A percentile compares a stretch with the other conserved stretches of the same genome.
These are phyloP conservation scores for Saccharomycopsis vini DNA, from an alignment of 805 yeast genomes.

Conservation along the genomic window DNA sequence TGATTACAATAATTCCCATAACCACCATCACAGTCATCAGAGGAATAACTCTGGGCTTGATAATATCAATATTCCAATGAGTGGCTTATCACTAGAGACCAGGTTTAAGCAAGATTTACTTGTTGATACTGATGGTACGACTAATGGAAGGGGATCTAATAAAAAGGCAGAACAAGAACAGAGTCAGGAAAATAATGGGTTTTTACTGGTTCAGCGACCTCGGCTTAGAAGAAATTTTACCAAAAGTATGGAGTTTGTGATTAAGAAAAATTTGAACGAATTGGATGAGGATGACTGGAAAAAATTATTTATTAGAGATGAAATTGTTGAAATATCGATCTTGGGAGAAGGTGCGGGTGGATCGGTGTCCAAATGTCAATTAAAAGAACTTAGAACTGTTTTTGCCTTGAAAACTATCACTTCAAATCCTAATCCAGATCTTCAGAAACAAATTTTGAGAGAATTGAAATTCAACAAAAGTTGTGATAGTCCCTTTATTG, in stretches of 20 bases:
- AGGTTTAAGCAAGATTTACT: too few relatives aligned
- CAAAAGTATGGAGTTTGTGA: conserved; percentile 16
- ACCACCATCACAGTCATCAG: not conserved
- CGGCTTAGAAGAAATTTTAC: conserved; percentile 8
- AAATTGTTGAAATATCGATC: conserved; percentile 58
- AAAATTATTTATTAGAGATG: conserved; percentile 37
- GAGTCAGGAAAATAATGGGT: not conserved
- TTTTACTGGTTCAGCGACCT: conserved; percentile 6
- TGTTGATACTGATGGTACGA: too few relatives aligned
- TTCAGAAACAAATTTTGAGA: conserved; percentile 82
- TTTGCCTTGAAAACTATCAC: conserved; percentile 69
- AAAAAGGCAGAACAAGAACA: too few relatives aligned
- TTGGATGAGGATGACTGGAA: conserved; percentile 75
- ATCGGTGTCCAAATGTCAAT: conserved; percentile 68
- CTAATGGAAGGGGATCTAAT: too few relatives aligned
- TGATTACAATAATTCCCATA: too few relatives aligned
- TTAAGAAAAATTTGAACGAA: conserved; percentile 37
- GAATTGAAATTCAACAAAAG: conserved; percentile 83
- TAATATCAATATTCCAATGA: not conserved
- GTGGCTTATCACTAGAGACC: conserved; percentile 7
- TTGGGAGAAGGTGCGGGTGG: conserved; percentile 97
- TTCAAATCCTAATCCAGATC: conserved; percentile 59
- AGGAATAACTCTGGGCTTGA: conserved; percentile 1
- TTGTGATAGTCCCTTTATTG: conserved; percentile 78
- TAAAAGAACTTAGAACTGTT: conserved; percentile 48